A percentile compares a stretch with the other conserved stretches of the same genome.
Evolutionary conservation across 169 alveolate species (phyloP).

Genomic region (Miamiensis avidus): DNA sequence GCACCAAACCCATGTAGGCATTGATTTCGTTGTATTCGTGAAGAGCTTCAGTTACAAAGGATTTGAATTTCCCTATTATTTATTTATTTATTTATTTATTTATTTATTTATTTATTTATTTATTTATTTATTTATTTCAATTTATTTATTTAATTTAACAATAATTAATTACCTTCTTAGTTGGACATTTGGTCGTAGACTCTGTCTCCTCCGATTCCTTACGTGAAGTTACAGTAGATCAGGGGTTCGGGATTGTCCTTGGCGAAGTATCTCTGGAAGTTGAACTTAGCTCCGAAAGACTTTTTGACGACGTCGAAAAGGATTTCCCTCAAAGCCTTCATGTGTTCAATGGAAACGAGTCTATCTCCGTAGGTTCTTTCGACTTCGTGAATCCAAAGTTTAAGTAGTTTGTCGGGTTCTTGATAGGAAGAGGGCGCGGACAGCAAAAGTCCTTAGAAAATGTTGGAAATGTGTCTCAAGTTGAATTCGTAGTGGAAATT

Average conservation of each 20-base stretch:
- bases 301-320: constrained; percentile 91
- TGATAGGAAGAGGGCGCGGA: constrained; percentile 88
- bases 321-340: constrained; percentile 84
- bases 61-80: constrained; percentile 66
- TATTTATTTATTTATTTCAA: no score
- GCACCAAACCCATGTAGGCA: constrained; percentile 94
- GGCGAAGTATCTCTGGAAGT: constrained; percentile 85
- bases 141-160: no score
- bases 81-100: no score
- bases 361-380: constrained; percentile 96
- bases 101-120: no score
- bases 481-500: constrained; percentile 97
- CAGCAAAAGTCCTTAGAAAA: constrained; percentile 92
- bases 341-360: constrained; percentile 85
- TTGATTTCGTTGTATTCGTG: constrained; percentile 92
- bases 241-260: constrained; percentile 90
- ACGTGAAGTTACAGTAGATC: constrained; percentile 89
- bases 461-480: constrained; percentile 94
- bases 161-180: constrained; percentile 78
- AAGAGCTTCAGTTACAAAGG: constrained; percentile 84
- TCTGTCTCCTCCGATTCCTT: constrained; percentile 77
- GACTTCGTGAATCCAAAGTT: constrained; percentile 95
- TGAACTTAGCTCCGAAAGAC: constrained; percentile 87
- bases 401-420: constrained; percentile 92
- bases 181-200: constrained; percentile 91